A percentile compares a stretch with the other conserved stretches of the same genome.
Evolutionary conservation across 805 yeast species (phyloP).

Genomic region (Groenewaldozyma tartarivorans): DNA sequence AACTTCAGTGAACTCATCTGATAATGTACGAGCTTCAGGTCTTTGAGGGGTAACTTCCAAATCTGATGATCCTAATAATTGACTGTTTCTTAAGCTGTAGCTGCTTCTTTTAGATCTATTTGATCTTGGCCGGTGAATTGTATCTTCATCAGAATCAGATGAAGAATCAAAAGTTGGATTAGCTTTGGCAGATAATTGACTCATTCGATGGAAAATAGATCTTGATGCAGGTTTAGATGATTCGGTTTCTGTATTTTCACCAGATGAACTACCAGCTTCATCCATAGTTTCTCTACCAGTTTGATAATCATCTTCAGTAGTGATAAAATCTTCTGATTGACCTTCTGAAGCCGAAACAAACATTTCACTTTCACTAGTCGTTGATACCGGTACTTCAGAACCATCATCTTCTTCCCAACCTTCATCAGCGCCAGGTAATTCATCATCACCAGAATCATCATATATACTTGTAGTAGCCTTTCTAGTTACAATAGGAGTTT

Average conservation of each 20-base stretch:
- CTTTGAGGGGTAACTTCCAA: slow-evolving; percentile 1
- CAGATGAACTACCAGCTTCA: slow-evolving; percentile 16
- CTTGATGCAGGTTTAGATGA: neutral
- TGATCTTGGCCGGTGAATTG: slow-evolving; percentile 7
- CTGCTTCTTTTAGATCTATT: slow-evolving; percentile 4
- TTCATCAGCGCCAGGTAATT: slow-evolving; percentile 7
- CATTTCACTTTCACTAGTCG: slow-evolving; percentile 15
- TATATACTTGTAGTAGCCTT: slow-evolving; percentile 8
- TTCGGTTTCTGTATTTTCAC: slow-evolving; percentile 26
- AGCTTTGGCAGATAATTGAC: neutral
- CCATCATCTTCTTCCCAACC: slow-evolving; percentile 13
- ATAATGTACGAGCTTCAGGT: slow-evolving; percentile 8
- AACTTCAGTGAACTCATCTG: slow-evolving; percentile 19
- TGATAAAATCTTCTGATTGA: slow-evolving; percentile 20
- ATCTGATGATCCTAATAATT: neutral
- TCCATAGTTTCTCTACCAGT: slow-evolving; percentile 22
- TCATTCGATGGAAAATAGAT: neutral
- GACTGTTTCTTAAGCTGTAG: slow-evolving; percentile 2
- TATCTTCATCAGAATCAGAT: slow-evolving; percentile 11
- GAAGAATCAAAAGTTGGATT: slow-evolving; percentile 1
- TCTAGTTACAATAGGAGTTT: slow-evolving; percentile 1
- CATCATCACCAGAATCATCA: slow-evolving; percentile 14
- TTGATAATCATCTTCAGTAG: slow-evolving; percentile 23
- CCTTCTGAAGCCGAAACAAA: slow-evolving; percentile 22
- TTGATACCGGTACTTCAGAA: neutral